Percentiles rank a stretch among this genome's conserved stretches.
Evolutionary conservation across 345 rosid genomes (phyloP).

Genomic region (Acer yangbiense): DNA sequence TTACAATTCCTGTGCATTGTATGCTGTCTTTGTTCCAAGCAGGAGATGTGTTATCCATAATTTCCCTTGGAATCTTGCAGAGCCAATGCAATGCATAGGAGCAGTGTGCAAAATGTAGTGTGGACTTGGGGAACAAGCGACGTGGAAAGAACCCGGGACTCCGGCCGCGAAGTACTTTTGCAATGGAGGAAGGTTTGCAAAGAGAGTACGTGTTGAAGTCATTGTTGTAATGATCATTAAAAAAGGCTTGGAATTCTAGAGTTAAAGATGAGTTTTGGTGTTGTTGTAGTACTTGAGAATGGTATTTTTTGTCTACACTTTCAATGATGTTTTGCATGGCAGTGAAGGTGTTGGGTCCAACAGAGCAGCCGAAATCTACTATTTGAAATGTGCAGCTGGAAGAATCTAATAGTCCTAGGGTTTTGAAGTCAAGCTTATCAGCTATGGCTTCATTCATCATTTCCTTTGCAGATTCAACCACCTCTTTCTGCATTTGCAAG

Average conservation of each 20-base stretch:
- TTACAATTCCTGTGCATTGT: neutral
- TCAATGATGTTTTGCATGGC: conserved; percentile 47
- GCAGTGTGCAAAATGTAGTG: conserved; percentile 11
- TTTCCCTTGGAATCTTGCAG: conserved; percentile 2
- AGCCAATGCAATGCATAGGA: conserved; percentile 18
- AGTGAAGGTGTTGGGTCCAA: conserved; percentile 60
- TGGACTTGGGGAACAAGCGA: conserved; percentile 16
- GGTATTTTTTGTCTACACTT: conserved; percentile 37
- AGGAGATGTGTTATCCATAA: conserved; percentile 5
- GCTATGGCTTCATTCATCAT: conserved; percentile 41
- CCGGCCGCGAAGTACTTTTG: conserved; percentile 14
- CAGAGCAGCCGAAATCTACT: conserved; percentile 61
- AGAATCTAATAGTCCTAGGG: neutral
- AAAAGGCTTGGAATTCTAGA: conserved; percentile 36
- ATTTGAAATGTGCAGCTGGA: conserved; percentile 29
- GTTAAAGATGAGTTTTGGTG: neutral
- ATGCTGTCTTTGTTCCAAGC: conserved; percentile 18
- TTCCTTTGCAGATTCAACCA: conserved; percentile 26
- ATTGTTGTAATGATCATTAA: conserved; percentile 39
- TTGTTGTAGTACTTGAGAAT: neutral
- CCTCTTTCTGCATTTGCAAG: conserved; percentile 29
- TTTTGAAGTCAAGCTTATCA: conserved; percentile 37
- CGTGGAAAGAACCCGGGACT: conserved; percentile 11
- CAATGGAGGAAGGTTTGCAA: conserved; percentile 25
- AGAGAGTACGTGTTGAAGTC: conserved; percentile 60